These are phyloP conservation scores for Mycena vulgaris DNA, from an alignment of 768 basidiomycete genomes.

Conservation along the genomic window DNA sequence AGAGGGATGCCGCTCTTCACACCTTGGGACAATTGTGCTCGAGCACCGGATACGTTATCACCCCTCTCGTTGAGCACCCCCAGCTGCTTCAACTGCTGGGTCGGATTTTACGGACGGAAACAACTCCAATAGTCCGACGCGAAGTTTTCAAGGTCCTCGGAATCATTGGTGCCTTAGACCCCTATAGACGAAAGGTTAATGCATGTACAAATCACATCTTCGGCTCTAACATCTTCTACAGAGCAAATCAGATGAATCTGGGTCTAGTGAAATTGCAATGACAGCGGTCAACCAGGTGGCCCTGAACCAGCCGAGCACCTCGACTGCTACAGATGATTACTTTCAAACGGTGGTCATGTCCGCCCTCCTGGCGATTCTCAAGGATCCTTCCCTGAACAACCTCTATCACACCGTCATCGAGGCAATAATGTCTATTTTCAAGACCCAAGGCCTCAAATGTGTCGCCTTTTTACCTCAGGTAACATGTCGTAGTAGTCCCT, in stretches of 20 bases:
- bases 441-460: slow-evolving; percentile 96
- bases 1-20: slow-evolving; percentile 94
- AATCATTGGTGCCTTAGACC: slow-evolving; percentile 95
- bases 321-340: slow-evolving; percentile 88
- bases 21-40: slow-evolving; percentile 97
- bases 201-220: not conserved
- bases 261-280: slow-evolving; percentile 69
- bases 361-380: slow-evolving; percentile 87
- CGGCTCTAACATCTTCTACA: slow-evolving; percentile 38
- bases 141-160: slow-evolving; percentile 97
- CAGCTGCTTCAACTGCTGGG: slow-evolving; percentile 90
- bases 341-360: slow-evolving; percentile 97
- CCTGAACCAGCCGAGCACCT: slow-evolving; percentile 72
- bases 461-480: slow-evolving; percentile 96
- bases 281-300: slow-evolving; percentile 80
- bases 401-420: slow-evolving; percentile 96
- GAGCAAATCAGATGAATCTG: slow-evolving; percentile 77
- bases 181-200: slow-evolving; percentile 91
- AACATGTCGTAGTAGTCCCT: slow-evolving; percentile 12
- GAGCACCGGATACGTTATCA: slow-evolving; percentile 95
- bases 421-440: slow-evolving; percentile 99
- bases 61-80: slow-evolving; percentile 92
- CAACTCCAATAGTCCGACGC: slow-evolving; percentile 76
- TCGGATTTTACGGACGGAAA: slow-evolving; percentile 88
- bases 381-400: slow-evolving; percentile 87